Conservation (phyloP, 148 eudicot species). For the Salicornia ramosissima region DNA sequence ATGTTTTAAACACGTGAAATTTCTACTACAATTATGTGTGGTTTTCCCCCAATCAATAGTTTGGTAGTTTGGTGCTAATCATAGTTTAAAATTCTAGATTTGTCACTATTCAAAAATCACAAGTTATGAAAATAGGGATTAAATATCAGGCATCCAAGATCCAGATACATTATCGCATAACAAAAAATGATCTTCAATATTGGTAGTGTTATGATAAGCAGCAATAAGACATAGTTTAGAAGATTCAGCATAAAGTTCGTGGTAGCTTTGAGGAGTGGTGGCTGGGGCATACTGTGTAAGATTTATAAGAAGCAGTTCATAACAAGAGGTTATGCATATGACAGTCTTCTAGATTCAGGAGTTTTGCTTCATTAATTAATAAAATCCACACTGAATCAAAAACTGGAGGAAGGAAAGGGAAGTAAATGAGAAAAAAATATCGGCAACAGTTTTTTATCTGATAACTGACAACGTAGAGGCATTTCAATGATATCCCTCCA, state of each 20-base stretch:
- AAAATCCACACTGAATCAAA: not conserved
- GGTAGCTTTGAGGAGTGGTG: not conserved
- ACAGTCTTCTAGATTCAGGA: not conserved
- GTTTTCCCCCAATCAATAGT: too few relatives aligned
- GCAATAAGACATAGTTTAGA: not conserved
- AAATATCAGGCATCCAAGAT: slow-evolving; percentile 3
- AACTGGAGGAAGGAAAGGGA: not conserved
- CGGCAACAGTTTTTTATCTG: not conserved
- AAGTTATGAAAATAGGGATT: not conserved
- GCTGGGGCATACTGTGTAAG: not conserved
- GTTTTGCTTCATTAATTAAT: not conserved
- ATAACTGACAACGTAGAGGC: not conserved
- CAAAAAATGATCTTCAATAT: not conserved
- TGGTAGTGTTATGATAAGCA: not conserved
- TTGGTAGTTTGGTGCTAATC: too few relatives aligned
- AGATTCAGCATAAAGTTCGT: too few relatives aligned
- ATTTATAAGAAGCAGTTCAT: not conserved
- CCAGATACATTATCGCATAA: not conserved
- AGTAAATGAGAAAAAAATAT: not conserved
- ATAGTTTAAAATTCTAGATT: too few relatives aligned
- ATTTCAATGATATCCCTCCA: not conserved
- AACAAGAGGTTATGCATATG: not conserved
- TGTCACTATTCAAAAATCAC: not conserved
- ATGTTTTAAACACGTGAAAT: too few relatives aligned
- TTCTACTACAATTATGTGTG: too few relatives aligned